Evolutionary conservation across 2,329 filamentous ascomycete species (phyloP).

Genomic region (Neofusicoccum parvum): DNA sequence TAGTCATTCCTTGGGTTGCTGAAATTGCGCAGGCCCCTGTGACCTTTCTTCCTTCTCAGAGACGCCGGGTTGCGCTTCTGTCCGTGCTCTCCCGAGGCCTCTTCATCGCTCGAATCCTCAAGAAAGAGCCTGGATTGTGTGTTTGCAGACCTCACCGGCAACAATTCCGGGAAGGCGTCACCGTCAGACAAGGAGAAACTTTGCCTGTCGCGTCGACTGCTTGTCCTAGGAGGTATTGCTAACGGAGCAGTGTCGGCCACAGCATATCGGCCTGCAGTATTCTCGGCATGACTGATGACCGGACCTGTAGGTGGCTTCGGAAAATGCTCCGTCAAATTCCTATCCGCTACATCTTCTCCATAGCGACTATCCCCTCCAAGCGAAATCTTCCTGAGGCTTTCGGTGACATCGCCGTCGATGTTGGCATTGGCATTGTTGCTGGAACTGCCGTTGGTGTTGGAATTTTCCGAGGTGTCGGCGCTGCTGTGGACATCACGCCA

Average conservation of each 20-base stretch:
- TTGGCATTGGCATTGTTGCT: too few relatives aligned
- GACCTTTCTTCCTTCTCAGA: constrained; percentile 2
- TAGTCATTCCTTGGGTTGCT: not conserved
- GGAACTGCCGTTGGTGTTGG: too few relatives aligned
- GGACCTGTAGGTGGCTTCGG: not conserved
- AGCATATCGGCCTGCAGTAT: constrained; percentile 50
- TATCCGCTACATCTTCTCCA: constrained; percentile 54
- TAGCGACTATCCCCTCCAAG: constrained; percentile 41
- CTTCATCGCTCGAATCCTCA: constrained; percentile 2
- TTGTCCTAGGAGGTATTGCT: not conserved
- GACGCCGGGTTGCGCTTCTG: not conserved
- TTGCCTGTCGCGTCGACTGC: not conserved
- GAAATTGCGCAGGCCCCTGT: not conserved
- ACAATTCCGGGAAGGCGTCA: not conserved
- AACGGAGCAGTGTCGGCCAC: not conserved
- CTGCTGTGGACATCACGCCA: not conserved
- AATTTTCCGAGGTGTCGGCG: too few relatives aligned
- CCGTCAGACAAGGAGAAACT: not conserved
- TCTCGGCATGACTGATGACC: constrained; percentile 56
- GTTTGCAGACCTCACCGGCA: not conserved
- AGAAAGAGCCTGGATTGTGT: constrained; percentile 12
- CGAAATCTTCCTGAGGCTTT: constrained; percentile 25
- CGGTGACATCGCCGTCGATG: not conserved
- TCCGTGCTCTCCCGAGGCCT: not conserved
- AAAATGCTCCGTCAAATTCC: constrained; percentile 29